Evolutionary conservation across 1,284 basidiomycete genomes (phyloP), one percentile per base, ranked within the genome.

Genomic region (Phellinidium pouzarii): DNA sequence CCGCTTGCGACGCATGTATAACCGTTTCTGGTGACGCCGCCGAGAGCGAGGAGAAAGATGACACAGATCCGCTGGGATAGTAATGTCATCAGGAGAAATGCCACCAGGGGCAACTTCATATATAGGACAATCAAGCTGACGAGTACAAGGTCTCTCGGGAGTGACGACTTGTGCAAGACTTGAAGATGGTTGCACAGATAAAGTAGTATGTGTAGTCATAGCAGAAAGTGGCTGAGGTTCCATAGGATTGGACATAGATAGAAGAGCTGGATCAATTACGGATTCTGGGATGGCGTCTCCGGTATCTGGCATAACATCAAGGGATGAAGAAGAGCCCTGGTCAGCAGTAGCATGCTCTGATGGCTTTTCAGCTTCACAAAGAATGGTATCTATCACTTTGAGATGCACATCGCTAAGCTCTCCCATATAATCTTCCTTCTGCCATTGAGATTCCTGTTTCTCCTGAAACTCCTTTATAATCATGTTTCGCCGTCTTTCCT

Each of bases 1-100:
- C 37, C 86, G 76, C 62, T 79, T 83, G 38, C 77, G 76, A 8
- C 86, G 79, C 84, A 87, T 87, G 61, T 84, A 77, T 4, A 88
- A 66, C 29, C 84, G 72, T 56, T 87, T 87, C 56, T 69, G 67
- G 29, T 79, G 59, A 31, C 77, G 80, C 40, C 79, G 74, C 14
- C 79, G 79, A 3, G 78, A 73, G 2, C 60, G 63, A 3, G 82
- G 80, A n/a, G 76, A 74, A n/a, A 78, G 65, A 20, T 50, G 80
- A n/a, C 75, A 74, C 14, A 78, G 65, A 20, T 50, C 38, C 8
- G 62, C 60, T 25, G 62, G 31, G 44, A 64, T 59, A 17, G 60
- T 58, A 42, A 53, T 42, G 14, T 43, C 9, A 41, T 11, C 20
- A 40, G n/a, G 54, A 19, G 38, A 53, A 52, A 8, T 25, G 12